These are phyloP conservation scores for Dichotomopilus funicola DNA, from an alignment of 2,329 filamentous ascomycete genomes.

Conservation along the genomic window DNA sequence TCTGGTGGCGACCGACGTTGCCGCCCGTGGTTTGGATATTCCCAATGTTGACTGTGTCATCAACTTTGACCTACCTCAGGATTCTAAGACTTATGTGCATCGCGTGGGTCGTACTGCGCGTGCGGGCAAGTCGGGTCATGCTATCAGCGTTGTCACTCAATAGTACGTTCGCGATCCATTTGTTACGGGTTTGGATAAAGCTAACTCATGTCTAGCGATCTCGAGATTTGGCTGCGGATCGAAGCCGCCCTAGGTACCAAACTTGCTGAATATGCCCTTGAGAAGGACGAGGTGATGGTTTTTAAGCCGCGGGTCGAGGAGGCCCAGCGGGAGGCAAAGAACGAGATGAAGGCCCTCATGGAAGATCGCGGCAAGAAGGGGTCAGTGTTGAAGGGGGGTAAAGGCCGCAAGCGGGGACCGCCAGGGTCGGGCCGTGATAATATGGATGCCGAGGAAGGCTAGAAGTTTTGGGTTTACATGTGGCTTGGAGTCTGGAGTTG, in stretches of 20 bases:
- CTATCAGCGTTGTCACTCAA: slow-evolving; percentile 76
- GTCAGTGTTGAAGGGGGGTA: slow-evolving; percentile 35
- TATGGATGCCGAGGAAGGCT: slow-evolving; percentile 74
- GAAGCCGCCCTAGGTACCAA: slow-evolving; percentile 70
- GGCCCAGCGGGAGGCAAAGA: slow-evolving; percentile 71
- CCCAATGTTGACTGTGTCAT: slow-evolving; percentile 82
- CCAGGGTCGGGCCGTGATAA: slow-evolving; percentile 42
- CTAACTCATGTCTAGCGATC: slow-evolving; percentile 18
- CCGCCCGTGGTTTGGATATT: slow-evolving; percentile 86
- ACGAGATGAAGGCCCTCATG: slow-evolving; percentile 73
- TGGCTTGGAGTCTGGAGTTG: background rate
- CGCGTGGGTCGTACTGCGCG: slow-evolving; percentile 82
- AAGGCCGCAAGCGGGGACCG: slow-evolving; percentile 34
- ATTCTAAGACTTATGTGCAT: slow-evolving; percentile 88
- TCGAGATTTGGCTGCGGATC: slow-evolving; percentile 65
- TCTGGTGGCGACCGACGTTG: slow-evolving; percentile 89
- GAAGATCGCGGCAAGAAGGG: slow-evolving; percentile 60
- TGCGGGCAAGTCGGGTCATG: slow-evolving; percentile 77
- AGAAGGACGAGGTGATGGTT: slow-evolving; percentile 80
- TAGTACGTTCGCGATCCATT: slow-evolving; percentile 39
- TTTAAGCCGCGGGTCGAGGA: slow-evolving; percentile 73
- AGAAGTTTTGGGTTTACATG: background rate
- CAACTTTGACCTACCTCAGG: slow-evolving; percentile 77
- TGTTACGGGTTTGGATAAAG: background rate
- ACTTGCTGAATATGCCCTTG: slow-evolving; percentile 47